A percentile compares a stretch with the other conserved stretches of the same genome.
Conservation (phyloP, 768 basidiomycete species). For the Boletus subcaerulescens region DNA sequence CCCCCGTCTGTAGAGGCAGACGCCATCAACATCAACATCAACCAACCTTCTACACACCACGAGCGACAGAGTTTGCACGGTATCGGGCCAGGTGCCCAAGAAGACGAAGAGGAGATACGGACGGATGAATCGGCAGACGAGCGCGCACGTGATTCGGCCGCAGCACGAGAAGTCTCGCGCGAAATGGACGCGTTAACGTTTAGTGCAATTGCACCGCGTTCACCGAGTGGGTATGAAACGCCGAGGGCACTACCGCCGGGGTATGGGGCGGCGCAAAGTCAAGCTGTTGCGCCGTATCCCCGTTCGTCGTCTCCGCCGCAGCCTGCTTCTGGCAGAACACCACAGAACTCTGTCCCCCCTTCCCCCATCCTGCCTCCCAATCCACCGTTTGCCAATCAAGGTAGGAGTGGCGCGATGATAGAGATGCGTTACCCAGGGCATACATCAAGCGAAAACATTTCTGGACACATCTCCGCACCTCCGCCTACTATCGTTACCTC, state of each 20-base stretch:
- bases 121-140: constrained; percentile 42
- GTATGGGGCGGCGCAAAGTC: constrained; percentile 5
- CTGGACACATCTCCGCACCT: constrained; percentile 9
- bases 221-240: constrained; percentile 14
- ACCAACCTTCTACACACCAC: neutral
- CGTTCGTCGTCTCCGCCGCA: neutral
- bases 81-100: constrained; percentile 2
- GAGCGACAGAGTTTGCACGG: constrained; percentile 4
- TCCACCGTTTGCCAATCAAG: constrained; percentile 39
- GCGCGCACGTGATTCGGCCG: constrained; percentile 57
- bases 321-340: constrained; percentile 7
- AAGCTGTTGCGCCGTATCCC: neutral
- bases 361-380: constrained; percentile 35
- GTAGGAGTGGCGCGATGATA: constrained; percentile 6
- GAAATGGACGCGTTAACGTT: constrained; percentile 60
- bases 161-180: constrained; percentile 62
- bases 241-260: constrained; percentile 13
- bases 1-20: constrained; percentile 37
- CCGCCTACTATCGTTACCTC: neutral
- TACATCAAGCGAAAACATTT: constrained; percentile 2
- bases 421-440: constrained; percentile 7
- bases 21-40: neutral
- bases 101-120: constrained; percentile 28
- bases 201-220: constrained; percentile 24
- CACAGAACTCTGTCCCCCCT: constrained; percentile 22